Conservation (phyloP, 495 filamentous ascomycete species). For the Penicillium nucicola region DNA sequence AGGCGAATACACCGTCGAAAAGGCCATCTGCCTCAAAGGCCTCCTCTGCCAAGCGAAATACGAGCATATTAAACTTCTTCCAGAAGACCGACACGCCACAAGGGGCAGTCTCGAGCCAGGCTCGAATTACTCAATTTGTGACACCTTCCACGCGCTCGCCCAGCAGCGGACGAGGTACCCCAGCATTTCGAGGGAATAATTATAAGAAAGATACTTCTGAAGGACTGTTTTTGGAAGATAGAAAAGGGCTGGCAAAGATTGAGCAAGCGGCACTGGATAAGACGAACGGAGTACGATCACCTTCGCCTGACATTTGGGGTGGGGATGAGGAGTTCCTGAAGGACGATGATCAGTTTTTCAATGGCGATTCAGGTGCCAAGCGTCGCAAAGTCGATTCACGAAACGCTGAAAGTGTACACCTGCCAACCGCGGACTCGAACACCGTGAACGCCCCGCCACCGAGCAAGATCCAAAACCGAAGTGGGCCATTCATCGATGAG, state of each 20-base stretch:
- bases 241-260: slow-evolving; percentile 19
- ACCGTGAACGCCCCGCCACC: neutral
- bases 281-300: slow-evolving; percentile 13
- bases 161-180: slow-evolving; percentile 21
- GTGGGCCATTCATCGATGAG: slow-evolving; percentile 62
- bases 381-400: slow-evolving; percentile 38
- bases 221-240: slow-evolving; percentile 44
- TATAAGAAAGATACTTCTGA: slow-evolving; percentile 21
- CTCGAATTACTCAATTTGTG: slow-evolving; percentile 42
- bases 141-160: slow-evolving; percentile 17
- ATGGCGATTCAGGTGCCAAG: slow-evolving; percentile 30
- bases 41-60: slow-evolving; percentile 51
- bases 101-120: slow-evolving; percentile 32
- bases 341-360: slow-evolving; percentile 20
- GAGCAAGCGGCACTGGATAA: slow-evolving; percentile 1
- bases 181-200: slow-evolving; percentile 10
- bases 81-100: slow-evolving; percentile 60
- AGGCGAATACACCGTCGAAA: slow-evolving; percentile 30
- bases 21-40: neutral
- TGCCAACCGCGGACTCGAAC: slow-evolving; percentile 10
- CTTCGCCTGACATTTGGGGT: slow-evolving; percentile 37
- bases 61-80: slow-evolving; percentile 79
- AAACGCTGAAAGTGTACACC: slow-evolving; percentile 9
- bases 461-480: slow-evolving; percentile 14
- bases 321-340: slow-evolving; percentile 22